These are phyloP conservation scores for Botrytis aclada DNA, from an alignment of 2,329 filamentous ascomycete genomes.

Conservation along the genomic window DNA sequence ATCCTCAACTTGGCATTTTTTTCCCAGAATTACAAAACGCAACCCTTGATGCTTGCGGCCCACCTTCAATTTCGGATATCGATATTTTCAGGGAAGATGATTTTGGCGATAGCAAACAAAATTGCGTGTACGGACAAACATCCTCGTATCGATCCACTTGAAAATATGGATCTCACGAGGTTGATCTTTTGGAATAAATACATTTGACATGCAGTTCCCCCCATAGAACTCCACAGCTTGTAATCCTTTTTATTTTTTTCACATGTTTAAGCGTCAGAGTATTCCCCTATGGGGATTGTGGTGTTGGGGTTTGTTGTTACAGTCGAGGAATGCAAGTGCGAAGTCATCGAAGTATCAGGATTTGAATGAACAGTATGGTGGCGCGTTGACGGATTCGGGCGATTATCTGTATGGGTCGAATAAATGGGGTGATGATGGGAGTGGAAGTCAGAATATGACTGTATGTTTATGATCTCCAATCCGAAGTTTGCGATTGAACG, in stretches of 20 bases:
- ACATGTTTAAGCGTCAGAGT: slow-evolving; percentile 5
- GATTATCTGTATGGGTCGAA: slow-evolving; percentile 12
- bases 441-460: slow-evolving; percentile 18
- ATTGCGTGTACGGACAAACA: neutral
- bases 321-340: neutral
- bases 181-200: neutral
- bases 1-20: neutral
- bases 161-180: neutral
- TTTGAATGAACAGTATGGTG: slow-evolving; percentile 10
- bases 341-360: neutral
- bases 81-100: neutral
- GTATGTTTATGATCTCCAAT: neutral
- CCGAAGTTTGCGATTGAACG: neutral
- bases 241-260: neutral
- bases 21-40: neutral
- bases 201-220: neutral
- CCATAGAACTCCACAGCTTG: neutral
- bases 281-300: neutral
- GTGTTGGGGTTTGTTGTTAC: neutral
- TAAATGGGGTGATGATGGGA: slow-evolving; percentile 20
- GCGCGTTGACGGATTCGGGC: slow-evolving; percentile 2
- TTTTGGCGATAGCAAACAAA: neutral
- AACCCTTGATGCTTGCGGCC: neutral
- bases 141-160: neutral
- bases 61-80: slow-evolving; percentile 7